Evolutionary conservation across 1,284 basidiomycete genomes (phyloP).

Genomic region (Thelephora terrestris): DNA sequence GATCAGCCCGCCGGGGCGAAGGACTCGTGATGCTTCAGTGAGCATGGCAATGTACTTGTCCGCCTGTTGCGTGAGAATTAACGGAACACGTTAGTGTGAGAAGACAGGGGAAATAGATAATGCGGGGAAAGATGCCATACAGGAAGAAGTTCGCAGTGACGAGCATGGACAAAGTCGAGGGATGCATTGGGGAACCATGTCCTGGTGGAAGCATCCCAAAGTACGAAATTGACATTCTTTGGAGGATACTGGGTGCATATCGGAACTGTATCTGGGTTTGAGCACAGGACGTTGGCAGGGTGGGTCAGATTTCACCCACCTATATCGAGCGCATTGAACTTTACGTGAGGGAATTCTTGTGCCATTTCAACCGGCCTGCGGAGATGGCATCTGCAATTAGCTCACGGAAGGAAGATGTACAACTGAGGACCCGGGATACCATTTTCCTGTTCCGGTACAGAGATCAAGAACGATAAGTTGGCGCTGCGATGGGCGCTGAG

Average conservation of each 20-base stretch:
- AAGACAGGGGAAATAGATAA: constrained; percentile 1
- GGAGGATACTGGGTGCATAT: constrained; percentile 52
- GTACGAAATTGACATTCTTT: constrained; percentile 50
- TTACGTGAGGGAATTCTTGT: constrained; percentile 45
- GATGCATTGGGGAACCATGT: constrained; percentile 37
- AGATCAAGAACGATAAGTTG: constrained; percentile 51
- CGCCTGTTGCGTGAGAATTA: constrained; percentile 26
- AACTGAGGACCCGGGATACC: constrained; percentile 32
- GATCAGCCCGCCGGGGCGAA: constrained; percentile 56
- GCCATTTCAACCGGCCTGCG: constrained; percentile 66
- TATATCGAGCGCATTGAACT: constrained; percentile 62
- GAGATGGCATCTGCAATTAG: constrained; percentile 3
- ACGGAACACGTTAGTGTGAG: constrained; percentile 5
- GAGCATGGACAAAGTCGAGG: constrained; percentile 56
- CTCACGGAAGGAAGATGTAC: constrained; percentile 12
- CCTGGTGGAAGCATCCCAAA: constrained; percentile 44
- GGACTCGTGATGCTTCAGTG: constrained; percentile 44
- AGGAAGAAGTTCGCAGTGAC: constrained; percentile 40
- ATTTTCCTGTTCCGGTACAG: constrained; percentile 60
- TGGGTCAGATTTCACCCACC: constrained; percentile 29
- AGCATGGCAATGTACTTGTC: constrained; percentile 40
- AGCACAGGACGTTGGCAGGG: not conserved
- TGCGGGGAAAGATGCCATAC: constrained; percentile 28
- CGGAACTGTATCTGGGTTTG: constrained; percentile 36
- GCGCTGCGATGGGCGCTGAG: constrained; percentile 21